Conservation (phyloP, 495 filamentous ascomycete species). For the Neurospora sp. region DNA sequence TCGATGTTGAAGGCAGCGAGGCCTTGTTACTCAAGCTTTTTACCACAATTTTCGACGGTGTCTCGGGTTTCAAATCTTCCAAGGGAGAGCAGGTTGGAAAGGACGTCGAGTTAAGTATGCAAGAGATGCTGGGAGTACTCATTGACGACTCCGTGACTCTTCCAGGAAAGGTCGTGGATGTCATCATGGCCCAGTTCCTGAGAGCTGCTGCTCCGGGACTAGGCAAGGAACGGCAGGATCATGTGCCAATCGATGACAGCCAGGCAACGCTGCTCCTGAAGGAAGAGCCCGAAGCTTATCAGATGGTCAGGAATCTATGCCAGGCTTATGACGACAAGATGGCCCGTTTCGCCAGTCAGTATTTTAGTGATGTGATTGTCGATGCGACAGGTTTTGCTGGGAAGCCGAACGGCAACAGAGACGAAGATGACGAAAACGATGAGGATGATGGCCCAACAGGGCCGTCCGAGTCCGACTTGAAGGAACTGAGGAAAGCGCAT, state of each 20-base stretch:
- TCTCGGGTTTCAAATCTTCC: conserved; percentile 64
- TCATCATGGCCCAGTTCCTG: conserved; percentile 90
- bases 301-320: conserved; percentile 91
- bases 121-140: conserved; percentile 66
- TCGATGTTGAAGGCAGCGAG: conserved; percentile 76
- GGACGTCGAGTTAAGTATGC: conserved; percentile 90
- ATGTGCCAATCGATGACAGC: conserved; percentile 27
- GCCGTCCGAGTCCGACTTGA: conserved; percentile 71
- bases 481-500: conserved; percentile 83
- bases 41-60: conserved; percentile 80
- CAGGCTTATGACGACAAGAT: conserved; percentile 86
- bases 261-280: conserved; percentile 74
- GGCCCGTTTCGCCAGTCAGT: conserved; percentile 85
- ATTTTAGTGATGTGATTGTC: conserved; percentile 93
- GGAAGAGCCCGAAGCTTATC: conserved; percentile 83
- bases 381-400: conserved; percentile 58
- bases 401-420: conserved; percentile 38
- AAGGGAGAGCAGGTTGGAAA: conserved; percentile 74
- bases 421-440: conserved; percentile 62
- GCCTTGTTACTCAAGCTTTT: conserved; percentile 71
- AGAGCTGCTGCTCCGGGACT: conserved; percentile 61
- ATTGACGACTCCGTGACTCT: conserved; percentile 81
- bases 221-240: conserved; percentile 43
- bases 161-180: conserved; percentile 75
- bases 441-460: conserved; percentile 44